Percentiles rank a stretch among this genome's conserved stretches.
phyloP scores from a whole-genome alignment of 2,329 filamentous ascomycete species.

The Phyllosticta citribraziliensis region DNA sequence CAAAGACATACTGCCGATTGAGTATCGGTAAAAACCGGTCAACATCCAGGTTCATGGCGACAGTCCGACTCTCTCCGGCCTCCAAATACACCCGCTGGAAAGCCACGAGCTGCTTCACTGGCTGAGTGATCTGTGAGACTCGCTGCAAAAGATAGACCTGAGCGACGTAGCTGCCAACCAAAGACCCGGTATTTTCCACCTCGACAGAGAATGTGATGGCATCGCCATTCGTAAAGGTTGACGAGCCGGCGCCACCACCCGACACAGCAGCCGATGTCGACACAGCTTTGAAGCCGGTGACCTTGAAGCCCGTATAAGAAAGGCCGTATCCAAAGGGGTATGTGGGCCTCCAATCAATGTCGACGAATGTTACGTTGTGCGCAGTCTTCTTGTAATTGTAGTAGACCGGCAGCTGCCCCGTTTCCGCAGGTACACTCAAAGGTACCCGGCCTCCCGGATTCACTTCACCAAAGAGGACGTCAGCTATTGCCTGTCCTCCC shows the following conservation, averaged over 20 bases:
- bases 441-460: constrained; percentile 74
- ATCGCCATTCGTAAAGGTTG: constrained; percentile 19
- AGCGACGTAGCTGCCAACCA: constrained; percentile 30
- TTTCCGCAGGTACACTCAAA: constrained; percentile 68
- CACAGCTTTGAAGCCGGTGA: constrained; percentile 26
- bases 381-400: constrained; percentile 89
- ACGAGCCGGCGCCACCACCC: neutral
- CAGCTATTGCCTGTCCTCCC: constrained; percentile 69
- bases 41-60: constrained; percentile 30
- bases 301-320: constrained; percentile 65
- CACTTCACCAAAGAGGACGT: constrained; percentile 67
- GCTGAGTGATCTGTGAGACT: constrained; percentile 32
- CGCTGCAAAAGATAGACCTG: constrained; percentile 35
- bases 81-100: constrained; percentile 33
- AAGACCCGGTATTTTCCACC: constrained; percentile 26
- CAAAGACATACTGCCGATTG: constrained; percentile 34
- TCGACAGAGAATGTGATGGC: constrained; percentile 27
- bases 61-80: constrained; percentile 21
- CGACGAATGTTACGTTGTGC: constrained; percentile 40
- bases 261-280: neutral
- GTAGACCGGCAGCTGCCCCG: constrained; percentile 68
- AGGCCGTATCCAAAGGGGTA: constrained; percentile 84
- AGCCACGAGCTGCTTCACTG: constrained; percentile 35
- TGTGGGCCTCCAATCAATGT: constrained; percentile 45
- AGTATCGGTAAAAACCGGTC: constrained; percentile 35